Base-by-base conservation (phyloP, 176 grass and related monocot species). In the Phyllostachys edulis region DNA sequence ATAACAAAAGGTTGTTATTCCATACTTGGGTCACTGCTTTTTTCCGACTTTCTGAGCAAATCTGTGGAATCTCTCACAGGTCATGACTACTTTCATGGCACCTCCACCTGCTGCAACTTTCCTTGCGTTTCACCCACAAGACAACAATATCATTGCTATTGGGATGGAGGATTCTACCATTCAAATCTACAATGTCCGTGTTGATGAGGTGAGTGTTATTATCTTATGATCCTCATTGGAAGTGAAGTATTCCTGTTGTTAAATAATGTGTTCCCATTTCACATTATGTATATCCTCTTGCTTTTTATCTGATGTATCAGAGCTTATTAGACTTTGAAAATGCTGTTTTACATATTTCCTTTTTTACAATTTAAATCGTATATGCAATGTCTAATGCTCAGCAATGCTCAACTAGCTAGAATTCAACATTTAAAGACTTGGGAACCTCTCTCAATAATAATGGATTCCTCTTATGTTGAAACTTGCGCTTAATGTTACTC, bases 71-170 rank as follows among this genome's bases (percentile, higher is more conserved):
- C 4, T 85, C 4, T 78, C 8, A 68, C 81, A 99, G 93, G 93
- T 99, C 24, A 99, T 99, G 97, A 99, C 97, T 81, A 99, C 97
- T 42, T 99, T 99, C 75, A 99, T 99, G 97, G 80, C 97, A 14
- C 97, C 97, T 23, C 91, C 97, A 13, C 97, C 97, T 72, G 97
- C 97, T 50, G 97, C 97, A 46, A 96, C 93, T 71, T 99, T 96
- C 67, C 79, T 99, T 5, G 93, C 97, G 12, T 99, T 99, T 76
- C 97, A 99, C 82, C 97, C 97, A 50, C 97, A 99, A 80, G 97
- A 99, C 78, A 99, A 99, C 82, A 99, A 99, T 92, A 96, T 99
- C 44, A 96, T 99, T 72, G 97, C 97, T 74, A 99, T 99, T 56
- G 97, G 97, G 84, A 99, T 99, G 97, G 97, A 99, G 32, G 93